A percentile compares a stretch with the other conserved stretches of the same genome.
Conservation (phyloP, 2,329 filamentous ascomycete genomes). For the Ceratocystis huliohia region DNA sequence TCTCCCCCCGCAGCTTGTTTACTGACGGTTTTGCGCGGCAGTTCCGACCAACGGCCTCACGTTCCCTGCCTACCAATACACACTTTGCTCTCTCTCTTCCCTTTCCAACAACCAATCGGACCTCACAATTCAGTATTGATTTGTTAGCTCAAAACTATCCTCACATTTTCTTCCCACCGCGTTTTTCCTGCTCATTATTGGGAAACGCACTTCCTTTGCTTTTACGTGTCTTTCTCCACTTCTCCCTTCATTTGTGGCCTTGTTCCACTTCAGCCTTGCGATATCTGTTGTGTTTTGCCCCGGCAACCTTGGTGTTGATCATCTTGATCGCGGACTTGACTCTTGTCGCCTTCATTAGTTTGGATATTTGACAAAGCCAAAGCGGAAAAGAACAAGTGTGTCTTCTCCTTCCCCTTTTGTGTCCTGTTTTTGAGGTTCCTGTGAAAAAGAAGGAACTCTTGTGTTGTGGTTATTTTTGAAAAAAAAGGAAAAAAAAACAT, state of each 20-base stretch:
- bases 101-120: conserved; percentile 12
- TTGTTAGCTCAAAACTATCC: neutral
- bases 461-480: conserved; percentile 6
- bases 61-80: conserved; percentile 9
- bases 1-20: conserved; percentile 17
- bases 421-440: conserved; percentile 8
- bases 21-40: conserved; percentile 17
- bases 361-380: neutral
- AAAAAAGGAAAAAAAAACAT: neutral
- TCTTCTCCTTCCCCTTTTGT: neutral
- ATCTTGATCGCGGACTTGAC: conserved; percentile 13
- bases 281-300: neutral
- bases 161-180: neutral
- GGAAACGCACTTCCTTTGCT: neutral
- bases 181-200: neutral
- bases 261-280: conserved; percentile 11
- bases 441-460: conserved; percentile 12
- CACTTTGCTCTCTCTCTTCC: conserved; percentile 3
- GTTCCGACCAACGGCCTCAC: conserved; percentile 20
- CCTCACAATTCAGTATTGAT: conserved; percentile 1
- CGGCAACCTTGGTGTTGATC: conserved; percentile 18
- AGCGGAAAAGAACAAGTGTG: neutral
- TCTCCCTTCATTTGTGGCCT: neutral
- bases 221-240: neutral
- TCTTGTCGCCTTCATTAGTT: conserved; percentile 2